Evolutionary conservation across 2,329 filamentous ascomycete species (phyloP).

Genomic region (Amphichorda felina): DNA sequence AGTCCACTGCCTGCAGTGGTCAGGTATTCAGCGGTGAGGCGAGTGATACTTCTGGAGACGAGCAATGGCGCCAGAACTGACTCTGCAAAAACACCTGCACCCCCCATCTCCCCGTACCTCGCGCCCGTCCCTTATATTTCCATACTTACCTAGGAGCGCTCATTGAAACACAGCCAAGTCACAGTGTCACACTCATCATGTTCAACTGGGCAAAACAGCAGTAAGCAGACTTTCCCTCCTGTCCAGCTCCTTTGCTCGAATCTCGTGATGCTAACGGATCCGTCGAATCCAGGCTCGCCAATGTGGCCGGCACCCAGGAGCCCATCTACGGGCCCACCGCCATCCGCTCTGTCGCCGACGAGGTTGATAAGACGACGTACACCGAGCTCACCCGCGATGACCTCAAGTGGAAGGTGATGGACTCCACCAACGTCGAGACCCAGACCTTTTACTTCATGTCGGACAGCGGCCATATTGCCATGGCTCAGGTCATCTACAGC

Average conservation of each 20-base stretch:
- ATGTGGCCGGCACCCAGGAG: conserved; percentile 91
- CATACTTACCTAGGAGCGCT: neutral
- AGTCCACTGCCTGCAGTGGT: too few relatives aligned
- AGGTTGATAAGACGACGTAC: conserved; percentile 66
- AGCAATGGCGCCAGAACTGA: too few relatives aligned
- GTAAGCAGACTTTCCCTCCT: conserved; percentile 39
- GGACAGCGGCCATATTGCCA: conserved; percentile 63
- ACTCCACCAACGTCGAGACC: conserved; percentile 85
- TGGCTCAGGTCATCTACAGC: conserved; percentile 93
- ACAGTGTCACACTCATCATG: conserved; percentile 37
- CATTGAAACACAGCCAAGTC: neutral
- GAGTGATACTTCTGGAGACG: too few relatives aligned
- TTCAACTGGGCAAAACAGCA: conserved; percentile 93
- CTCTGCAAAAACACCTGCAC: too few relatives aligned
- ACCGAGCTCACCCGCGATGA: conserved; percentile 69
- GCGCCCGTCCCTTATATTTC: too few relatives aligned
- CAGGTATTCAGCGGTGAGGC: too few relatives aligned
- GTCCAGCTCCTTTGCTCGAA: too few relatives aligned
- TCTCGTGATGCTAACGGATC: neutral
- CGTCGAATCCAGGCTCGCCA: conserved; percentile 39
- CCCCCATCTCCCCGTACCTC: too few relatives aligned
- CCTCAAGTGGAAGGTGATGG: conserved; percentile 70
- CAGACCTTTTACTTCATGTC: conserved; percentile 86
- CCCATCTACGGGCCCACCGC: conserved; percentile 87
- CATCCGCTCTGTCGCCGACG: conserved; percentile 74